These are phyloP conservation scores for Colletotrichum lentis DNA, from an alignment of 2,329 filamentous ascomycete species.

Conservation along the genomic window DNA sequence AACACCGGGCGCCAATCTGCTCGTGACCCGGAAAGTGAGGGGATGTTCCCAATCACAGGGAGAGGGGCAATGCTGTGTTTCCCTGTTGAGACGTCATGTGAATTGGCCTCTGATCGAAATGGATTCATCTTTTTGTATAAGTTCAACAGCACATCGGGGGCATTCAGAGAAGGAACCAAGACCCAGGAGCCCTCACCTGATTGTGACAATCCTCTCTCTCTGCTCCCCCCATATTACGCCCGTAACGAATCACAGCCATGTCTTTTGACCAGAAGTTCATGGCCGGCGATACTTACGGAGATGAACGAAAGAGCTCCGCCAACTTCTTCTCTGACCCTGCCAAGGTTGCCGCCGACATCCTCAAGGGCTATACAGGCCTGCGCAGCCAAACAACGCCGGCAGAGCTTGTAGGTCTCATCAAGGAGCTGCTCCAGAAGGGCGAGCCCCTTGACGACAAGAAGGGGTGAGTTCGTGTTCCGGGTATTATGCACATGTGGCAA, in stretches of 20 bases:
- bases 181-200: too few relatives aligned
- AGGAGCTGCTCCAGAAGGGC: conserved; percentile 39
- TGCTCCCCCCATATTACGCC: background rate
- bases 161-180: background rate
- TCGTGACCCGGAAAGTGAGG: background rate
- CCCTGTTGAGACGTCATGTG: too few relatives aligned
- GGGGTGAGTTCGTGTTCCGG: conserved; percentile 42
- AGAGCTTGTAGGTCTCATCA: conserved; percentile 47
- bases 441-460: conserved; percentile 67
- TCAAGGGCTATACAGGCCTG: conserved; percentile 46
- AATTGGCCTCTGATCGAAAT: background rate
- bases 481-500: background rate
- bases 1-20: background rate
- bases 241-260: conserved; percentile 41
- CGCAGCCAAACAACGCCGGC: conserved; percentile 42
- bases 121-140: background rate
- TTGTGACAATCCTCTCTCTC: background rate
- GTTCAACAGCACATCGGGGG: background rate
- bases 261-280: conserved; percentile 49
- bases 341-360: conserved; percentile 46
- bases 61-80: background rate
- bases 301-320: conserved; percentile 40
- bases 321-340: conserved; percentile 46
- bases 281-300: conserved; percentile 50
- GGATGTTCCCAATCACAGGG: background rate